Evolutionary conservation across 1,284 basidiomycete species (phyloP), one percentile per base, ranked within the genome.

Genomic region (Ganoderma lingzhi): DNA sequence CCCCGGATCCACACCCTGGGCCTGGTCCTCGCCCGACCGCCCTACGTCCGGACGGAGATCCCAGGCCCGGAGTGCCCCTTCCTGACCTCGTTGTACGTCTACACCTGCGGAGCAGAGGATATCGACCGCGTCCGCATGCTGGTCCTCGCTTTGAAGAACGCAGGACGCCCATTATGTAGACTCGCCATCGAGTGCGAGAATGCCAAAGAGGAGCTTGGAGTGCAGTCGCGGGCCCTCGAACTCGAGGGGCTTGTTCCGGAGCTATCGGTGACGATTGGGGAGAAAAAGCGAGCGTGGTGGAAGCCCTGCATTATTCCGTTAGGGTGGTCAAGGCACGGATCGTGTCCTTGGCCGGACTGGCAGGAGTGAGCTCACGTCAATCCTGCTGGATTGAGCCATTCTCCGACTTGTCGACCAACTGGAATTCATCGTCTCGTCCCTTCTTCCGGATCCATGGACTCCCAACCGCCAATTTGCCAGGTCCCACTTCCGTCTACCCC

Each of bases 141-240:
- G 48, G 48, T 12, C 39, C n/a, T 23, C 3, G 39, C n/a, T 23
- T 23, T 39, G n/a, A 41, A 61, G 39, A 12, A 28, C n/a, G 39
- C 5, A 19, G 59, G 59, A n/a, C 39, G 6, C 1, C 59, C n/a
- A 3, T 10, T 61, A 12, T 10, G 9, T 2, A 10, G 23, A 30
- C 39, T 61, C 39, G 59, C 37, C 9, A 42, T 61, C 59, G 39
- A 61, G 59, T 41, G 37, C 39, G 48, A 51, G 48, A 28, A 51
- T 1, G 10, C 10, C 19, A 23, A 42, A 10, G 6, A 10, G 37
- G n/a, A n/a, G 6, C 19, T 8, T 8, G 23, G 23, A 17, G 59
- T 17, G n/a, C n/a, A 30, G 14, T n/a, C 10, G 2, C 39, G 23
- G 10, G 59, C 59, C 3, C 39, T 42, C n/a, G 23, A 61, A 23